Conservation (phyloP, 768 basidiomycete species). For the Naganishia vishniacii region DNA sequence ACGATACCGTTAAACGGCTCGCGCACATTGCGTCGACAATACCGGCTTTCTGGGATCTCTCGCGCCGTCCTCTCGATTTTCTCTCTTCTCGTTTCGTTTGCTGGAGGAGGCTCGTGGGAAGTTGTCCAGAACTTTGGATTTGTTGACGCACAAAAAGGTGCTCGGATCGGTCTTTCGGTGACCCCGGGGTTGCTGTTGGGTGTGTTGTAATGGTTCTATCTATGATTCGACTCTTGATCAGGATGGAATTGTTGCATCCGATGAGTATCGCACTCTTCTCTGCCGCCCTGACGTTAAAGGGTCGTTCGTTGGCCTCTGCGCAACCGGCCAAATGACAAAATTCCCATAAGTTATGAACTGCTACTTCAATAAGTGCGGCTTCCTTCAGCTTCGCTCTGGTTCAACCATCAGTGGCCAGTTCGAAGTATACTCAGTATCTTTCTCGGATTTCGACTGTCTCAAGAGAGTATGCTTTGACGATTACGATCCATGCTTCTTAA, state of each 20-base stretch:
- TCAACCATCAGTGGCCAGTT: too few relatives aligned
- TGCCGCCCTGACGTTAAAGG: too few relatives aligned
- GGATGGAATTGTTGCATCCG: neutral
- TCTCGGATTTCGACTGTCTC: too few relatives aligned
- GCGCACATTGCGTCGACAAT: neutral
- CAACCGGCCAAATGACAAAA: too few relatives aligned
- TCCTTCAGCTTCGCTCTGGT: too few relatives aligned
- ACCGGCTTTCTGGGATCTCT: neutral
- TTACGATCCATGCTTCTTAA: too few relatives aligned
- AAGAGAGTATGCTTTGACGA: too few relatives aligned
- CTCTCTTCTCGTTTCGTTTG: neutral
- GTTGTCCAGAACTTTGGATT: neutral
- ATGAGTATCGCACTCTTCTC: too few relatives aligned
- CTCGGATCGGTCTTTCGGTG: neutral
- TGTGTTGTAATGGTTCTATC: neutral
- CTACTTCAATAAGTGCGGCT: too few relatives aligned
- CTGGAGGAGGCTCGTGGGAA: neutral
- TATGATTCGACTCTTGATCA: slow-evolving; percentile 2
- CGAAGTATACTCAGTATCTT: too few relatives aligned
- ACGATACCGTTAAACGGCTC: slow-evolving; percentile 49
- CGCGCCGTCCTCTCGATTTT: neutral
- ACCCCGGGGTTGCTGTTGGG: neutral
- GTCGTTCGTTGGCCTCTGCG: too few relatives aligned
- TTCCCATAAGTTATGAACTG: too few relatives aligned
- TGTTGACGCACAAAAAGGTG: neutral